Evolutionary conservation across 192 early-diverging fungal genomes (phyloP), one percentile per base, ranked within the genome.

Genomic region (Coemansia sp.): DNA sequence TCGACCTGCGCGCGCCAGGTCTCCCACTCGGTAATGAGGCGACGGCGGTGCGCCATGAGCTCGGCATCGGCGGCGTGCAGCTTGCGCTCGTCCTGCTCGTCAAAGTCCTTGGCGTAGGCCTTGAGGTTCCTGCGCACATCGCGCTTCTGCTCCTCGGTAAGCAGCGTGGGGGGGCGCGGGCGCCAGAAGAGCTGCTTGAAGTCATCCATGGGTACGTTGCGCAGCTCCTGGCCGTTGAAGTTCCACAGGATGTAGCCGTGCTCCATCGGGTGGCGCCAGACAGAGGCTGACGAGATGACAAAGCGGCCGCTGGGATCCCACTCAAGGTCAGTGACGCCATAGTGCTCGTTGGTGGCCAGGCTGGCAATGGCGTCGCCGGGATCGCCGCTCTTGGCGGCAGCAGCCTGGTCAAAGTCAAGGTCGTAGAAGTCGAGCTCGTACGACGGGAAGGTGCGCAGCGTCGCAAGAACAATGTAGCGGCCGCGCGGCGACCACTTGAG

Each of bases 231-330:
- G 51, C 98, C 98, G 73, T 90, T 90, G 65, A 96, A 93, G 72
- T 93, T 92, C 94, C 95, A 99, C 63, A 98, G 63, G 51, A 82
- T 87, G 77, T 92, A 98, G 53, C 97, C 96, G 77, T 93, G 93
- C 73, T 99, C 97, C 72, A 82, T 84, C 60, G 88, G 83, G 66
- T 93, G 88, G 69, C 90, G 85, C 98, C 95, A 96, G 73, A 90
- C 86, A 23, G 92, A 93, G 24, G 94, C 91, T 34, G 89, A 91
- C 52, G 91, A 89, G 10, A 91, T 81, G n/a, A 98, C 90, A 72
- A 89, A 99, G 60, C 97, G 92, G 67, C 97, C 97, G 30, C 94
- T 98, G 9, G 97, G 96, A 73, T 99, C 97, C 97, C 97, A 99
- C 76, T 98, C 95, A 59, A 98, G 88, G 68, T 97, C 95, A 21